Percentiles rank a stretch among this genome's conserved stretches.
phyloP scores from a whole-genome alignment of 2,329 filamentous ascomycete genomes.

The Talaromyces sp. region DNA sequence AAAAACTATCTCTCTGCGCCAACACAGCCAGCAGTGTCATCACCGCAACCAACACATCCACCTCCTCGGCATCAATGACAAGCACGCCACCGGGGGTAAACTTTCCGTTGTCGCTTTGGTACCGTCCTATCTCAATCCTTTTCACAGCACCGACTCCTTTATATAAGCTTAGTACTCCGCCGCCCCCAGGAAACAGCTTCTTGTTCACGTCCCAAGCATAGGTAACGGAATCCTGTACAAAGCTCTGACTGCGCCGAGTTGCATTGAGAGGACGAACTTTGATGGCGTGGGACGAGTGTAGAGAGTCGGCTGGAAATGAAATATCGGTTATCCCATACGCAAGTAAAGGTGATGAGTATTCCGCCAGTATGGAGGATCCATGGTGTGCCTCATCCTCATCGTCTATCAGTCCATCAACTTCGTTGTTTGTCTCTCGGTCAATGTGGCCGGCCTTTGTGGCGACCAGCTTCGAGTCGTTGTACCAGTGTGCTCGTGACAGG shows the following conservation, averaged over 20 bases:
- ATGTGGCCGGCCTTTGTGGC: conserved; percentile 2
- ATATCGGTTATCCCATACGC: conserved; percentile 8
- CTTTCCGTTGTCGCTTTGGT: conserved; percentile 7
- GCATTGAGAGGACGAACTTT: conserved; percentile 6
- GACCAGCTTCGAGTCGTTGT: conserved; percentile 8
- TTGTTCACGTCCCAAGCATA: conserved; percentile 10
- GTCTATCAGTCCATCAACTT: not conserved
- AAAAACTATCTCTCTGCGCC: conserved; percentile 8
- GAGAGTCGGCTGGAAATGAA: conserved; percentile 5
- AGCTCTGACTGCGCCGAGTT: conserved; percentile 6
- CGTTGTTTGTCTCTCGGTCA: not conserved
- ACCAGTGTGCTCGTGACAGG: conserved; percentile 8
- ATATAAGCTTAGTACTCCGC: conserved; percentile 7
- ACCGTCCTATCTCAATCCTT: conserved; percentile 9
- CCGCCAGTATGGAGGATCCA: conserved; percentile 1
- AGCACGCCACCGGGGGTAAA: conserved; percentile 4
- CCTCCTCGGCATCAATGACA: conserved; percentile 7
- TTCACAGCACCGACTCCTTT: conserved; percentile 5
- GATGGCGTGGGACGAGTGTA: conserved; percentile 7
- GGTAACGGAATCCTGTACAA: conserved; percentile 6
- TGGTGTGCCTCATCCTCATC: not conserved
- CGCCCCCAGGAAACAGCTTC: conserved; percentile 8
- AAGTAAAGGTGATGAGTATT: conserved; percentile 5
- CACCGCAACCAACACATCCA: conserved; percentile 8
- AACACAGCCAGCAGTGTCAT: conserved; percentile 7